phyloP scores from a whole-genome alignment of 345 rosid genomes.

The Physaria fendleri region DNA sequence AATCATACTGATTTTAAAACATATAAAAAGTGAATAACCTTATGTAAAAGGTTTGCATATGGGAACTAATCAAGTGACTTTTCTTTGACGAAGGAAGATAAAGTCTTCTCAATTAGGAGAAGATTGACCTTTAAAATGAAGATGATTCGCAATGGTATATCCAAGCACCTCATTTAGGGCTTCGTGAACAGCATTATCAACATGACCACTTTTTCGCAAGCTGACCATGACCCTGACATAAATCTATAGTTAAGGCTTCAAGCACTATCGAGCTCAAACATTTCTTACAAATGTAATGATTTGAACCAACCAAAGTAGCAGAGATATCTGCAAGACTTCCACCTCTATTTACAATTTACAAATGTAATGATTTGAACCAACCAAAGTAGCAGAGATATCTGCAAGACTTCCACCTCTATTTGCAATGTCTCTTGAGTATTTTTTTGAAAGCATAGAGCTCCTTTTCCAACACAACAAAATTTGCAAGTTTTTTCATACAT shows the following conservation, averaged over 20 bases:
- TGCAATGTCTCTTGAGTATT: constrained; percentile 46
- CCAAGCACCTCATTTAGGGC: constrained; percentile 64
- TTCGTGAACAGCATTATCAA: constrained; percentile 52
- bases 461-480: constrained; percentile 85
- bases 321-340: constrained; percentile 54
- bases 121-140: constrained; percentile 36
- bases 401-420: constrained; percentile 59
- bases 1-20: too few species aligned
- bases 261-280: constrained; percentile 69
- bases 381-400: constrained; percentile 48
- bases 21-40: constrained; percentile 30
- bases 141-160: constrained; percentile 33
- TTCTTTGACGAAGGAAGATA: constrained; percentile 40
- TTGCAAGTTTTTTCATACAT: constrained; percentile 69
- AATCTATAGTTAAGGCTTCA: constrained; percentile 74
- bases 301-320: constrained; percentile 42
- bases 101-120: constrained; percentile 28
- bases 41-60: constrained; percentile 67
- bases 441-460: constrained; percentile 66
- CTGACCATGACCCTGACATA: constrained; percentile 80
- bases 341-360: too few species aligned
- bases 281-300: constrained; percentile 59
- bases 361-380: constrained; percentile 46
- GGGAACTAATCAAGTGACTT: constrained; percentile 96
- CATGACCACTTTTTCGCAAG: constrained; percentile 65